Evolutionary conservation across 768 basidiomycete genomes (phyloP).

Genomic region (Lactifluus hygrophoroides): DNA sequence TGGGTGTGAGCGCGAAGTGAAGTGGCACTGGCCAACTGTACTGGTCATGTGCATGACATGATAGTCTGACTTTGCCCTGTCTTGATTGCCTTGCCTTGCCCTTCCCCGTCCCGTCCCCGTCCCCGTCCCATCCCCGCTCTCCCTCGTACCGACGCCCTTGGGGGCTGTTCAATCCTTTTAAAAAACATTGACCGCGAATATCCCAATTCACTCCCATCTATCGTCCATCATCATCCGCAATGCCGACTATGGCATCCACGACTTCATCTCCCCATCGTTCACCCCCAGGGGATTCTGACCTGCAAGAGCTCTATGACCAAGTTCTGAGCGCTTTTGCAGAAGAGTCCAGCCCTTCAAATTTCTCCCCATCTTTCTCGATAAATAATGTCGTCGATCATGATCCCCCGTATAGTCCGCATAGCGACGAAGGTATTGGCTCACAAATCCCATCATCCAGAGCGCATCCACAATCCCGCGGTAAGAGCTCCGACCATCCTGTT

Average conservation of each 20-base stretch:
- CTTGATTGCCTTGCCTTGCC: background rate
- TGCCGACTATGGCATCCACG: conserved; percentile 16
- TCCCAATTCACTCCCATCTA: background rate
- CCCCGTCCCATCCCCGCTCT: no score
- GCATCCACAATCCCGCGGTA: conserved; percentile 4
- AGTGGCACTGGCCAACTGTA: no score
- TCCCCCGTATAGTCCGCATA: conserved; percentile 18
- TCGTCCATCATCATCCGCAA: background rate
- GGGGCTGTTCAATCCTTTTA: no score
- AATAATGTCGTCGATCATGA: conserved; percentile 16
- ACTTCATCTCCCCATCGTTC: conserved; percentile 9
- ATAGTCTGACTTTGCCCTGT: no score
- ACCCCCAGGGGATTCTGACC: conserved; percentile 57
- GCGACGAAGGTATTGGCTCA: conserved; percentile 15
- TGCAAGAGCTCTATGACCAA: conserved; percentile 67
- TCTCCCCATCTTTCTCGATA: conserved; percentile 12
- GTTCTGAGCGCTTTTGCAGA: conserved; percentile 63
- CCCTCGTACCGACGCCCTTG: no score
- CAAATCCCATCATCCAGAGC: background rate
- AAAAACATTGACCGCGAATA: no score
- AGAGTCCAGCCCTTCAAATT: conserved; percentile 30
- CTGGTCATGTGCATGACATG: background rate
- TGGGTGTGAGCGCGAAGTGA: no score
- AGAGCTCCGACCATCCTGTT: background rate
- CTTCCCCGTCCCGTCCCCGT: no score